Evolutionary conservation across 148 eudicot genomes (phyloP), one percentile per base, ranked within the genome.

Genomic region (Dianthus caryophyllus): DNA sequence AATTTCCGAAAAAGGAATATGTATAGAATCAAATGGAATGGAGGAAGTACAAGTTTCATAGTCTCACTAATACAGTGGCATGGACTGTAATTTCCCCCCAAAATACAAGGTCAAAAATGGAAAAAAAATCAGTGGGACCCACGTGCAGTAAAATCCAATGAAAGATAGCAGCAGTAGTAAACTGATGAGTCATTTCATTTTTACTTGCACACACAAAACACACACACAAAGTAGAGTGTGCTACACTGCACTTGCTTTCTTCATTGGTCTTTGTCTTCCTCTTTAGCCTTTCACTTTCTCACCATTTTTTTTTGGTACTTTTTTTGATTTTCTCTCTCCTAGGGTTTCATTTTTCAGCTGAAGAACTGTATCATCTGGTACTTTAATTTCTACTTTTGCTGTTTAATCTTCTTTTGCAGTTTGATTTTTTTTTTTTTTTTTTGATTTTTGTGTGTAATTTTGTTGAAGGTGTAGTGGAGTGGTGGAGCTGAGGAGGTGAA

Each of bases 61-160:
- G 39, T 51, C 60, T 7, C 38, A 2, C 38, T 33, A 7, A 33
- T 7, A 10, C 14, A 39, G 13, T n/a, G 60, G 67, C 67, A 25
- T 13, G 33, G 11, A 11, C 1, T 17, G 73, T 51, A 41, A 52
- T 63, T 38, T 1, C 25, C 1, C 1, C 25, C 29, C 29, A 4
- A 0, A 1, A 2, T 0, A 27, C 0, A 0, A 63, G 68, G 77
- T 25, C 10, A 74, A 47, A 21, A 17, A 1, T 0, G 68, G 26
- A 22, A 69, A 21, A 2, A 7, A 0, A 31, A 7, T 9, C 2
- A 44, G 54, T 55, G 58, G 69, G 75, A 14, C 75, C 75, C 64
- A 72, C 33, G 6, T 30, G 10, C 14, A 64, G 68, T 71, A 71
- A 71, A 71, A 39, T 63, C 38, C 68, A 71, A 71, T 5, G 57